Percentiles rank a stretch among this genome's conserved stretches.
Evolutionary conservation across 345 rosid genomes (phyloP).

Genomic region (Kandelia obovata): DNA sequence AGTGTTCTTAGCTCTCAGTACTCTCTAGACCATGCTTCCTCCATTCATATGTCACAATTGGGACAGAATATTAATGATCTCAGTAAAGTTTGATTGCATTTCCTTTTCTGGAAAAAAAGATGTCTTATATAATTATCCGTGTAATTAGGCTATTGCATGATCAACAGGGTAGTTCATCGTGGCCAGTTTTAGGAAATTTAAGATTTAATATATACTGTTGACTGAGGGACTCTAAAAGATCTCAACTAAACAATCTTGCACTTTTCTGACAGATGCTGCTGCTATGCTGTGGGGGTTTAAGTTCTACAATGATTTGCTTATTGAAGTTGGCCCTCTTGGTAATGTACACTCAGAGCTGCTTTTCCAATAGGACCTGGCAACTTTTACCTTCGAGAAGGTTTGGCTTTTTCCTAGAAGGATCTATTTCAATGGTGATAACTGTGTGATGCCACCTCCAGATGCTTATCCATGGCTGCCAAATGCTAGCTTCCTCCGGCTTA

Average conservation of each 20-base stretch:
- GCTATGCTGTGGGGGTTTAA: constrained; percentile 76
- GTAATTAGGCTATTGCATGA: not conserved
- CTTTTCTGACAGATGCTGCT: constrained; percentile 56
- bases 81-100: constrained; percentile 2
- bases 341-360: constrained; percentile 83
- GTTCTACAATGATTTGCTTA: constrained; percentile 72
- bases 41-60: no score
- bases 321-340: constrained; percentile 73
- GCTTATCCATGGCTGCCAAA: constrained; percentile 83
- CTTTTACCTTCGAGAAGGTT: constrained; percentile 71
- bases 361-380: constrained; percentile 53
- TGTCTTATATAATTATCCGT: not conserved
- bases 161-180: not conserved
- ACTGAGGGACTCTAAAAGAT: not conserved
- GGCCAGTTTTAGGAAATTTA: not conserved
- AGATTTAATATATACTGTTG: not conserved
- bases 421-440: constrained; percentile 82
- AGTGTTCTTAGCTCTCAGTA: no score
- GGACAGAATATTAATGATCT: not conserved
- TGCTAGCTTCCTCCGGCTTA: constrained; percentile 28
- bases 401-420: constrained; percentile 87
- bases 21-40: no score
- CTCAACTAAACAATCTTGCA: constrained; percentile 1
- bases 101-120: not conserved
- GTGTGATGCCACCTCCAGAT: constrained; percentile 84